A percentile compares a stretch with the other conserved stretches of the same genome.
Evolutionary conservation across 805 yeast genomes (phyloP).

Genomic region (Yarrowia sp.): DNA sequence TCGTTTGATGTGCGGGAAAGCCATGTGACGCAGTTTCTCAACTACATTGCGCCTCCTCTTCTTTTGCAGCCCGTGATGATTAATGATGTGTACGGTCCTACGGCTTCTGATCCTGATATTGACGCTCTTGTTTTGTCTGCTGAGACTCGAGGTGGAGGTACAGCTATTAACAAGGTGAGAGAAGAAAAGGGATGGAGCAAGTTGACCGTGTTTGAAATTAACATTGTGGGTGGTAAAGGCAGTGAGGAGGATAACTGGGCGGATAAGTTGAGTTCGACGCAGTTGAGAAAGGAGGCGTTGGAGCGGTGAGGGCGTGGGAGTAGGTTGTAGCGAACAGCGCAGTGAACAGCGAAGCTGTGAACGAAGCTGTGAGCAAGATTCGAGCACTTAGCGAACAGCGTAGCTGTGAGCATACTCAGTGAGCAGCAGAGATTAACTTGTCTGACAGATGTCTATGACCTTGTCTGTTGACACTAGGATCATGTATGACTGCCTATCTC

Average conservation of each 20-base stretch:
- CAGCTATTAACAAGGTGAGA: constrained; percentile 64
- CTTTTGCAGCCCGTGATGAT: constrained; percentile 56
- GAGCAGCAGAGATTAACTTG: too few relatives aligned
- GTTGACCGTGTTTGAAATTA: constrained; percentile 52
- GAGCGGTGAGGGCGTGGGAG: constrained; percentile 23
- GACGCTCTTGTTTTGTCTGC: constrained; percentile 77
- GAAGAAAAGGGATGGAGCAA: constrained; percentile 50
- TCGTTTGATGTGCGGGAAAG: constrained; percentile 50
- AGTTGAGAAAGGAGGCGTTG: constrained; percentile 50
- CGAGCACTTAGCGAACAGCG: too few relatives aligned
- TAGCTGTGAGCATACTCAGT: too few relatives aligned
- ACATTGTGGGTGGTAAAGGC: constrained; percentile 63
- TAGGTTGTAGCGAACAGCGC: not conserved
- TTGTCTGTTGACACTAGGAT: too few relatives aligned
- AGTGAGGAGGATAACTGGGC: constrained; percentile 48
- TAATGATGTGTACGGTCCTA: constrained; percentile 90
- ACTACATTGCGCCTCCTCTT: constrained; percentile 46
- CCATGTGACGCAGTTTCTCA: constrained; percentile 50
- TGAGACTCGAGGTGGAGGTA: constrained; percentile 77
- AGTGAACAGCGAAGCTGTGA: too few relatives aligned
- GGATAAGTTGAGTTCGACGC: constrained; percentile 83
- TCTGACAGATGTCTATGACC: too few relatives aligned
- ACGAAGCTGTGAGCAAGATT: not conserved
- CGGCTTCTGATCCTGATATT: constrained; percentile 68
- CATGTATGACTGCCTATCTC: too few relatives aligned